Evolutionary conservation across 2,329 filamentous ascomycete genomes (phyloP).

Genomic region (Apiospora kogelbergensis): DNA sequence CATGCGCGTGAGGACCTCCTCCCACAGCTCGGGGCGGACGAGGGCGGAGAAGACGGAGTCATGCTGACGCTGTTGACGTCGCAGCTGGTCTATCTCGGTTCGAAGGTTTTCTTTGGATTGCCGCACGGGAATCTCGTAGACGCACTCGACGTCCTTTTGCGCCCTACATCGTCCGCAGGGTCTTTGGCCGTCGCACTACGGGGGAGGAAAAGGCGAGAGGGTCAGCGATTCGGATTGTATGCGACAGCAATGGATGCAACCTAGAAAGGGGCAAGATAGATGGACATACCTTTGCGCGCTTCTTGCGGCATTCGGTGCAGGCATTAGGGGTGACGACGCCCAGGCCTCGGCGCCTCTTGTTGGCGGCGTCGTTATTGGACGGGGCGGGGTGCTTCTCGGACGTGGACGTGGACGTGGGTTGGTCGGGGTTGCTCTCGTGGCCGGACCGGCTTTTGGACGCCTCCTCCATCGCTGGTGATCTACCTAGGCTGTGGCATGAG

Average conservation of each 20-base stretch:
- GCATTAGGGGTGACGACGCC: conserved; percentile 61
- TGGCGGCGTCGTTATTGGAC: conserved; percentile 25
- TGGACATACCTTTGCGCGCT: conserved; percentile 55
- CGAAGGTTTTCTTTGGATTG: conserved; percentile 64
- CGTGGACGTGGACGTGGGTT: conserved; percentile 24
- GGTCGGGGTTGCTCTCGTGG: conserved; percentile 23
- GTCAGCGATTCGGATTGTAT: background rate
- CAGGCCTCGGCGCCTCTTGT: conserved; percentile 54
- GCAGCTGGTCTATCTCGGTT: conserved; percentile 58
- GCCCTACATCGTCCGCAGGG: conserved; percentile 56
- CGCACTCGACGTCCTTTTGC: conserved; percentile 55
- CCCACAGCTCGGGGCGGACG: conserved; percentile 48
- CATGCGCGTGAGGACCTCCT: conserved; percentile 54
- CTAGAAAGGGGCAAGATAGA: background rate
- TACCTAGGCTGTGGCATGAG: background rate
- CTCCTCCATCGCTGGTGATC: conserved; percentile 28
- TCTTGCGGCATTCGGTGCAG: conserved; percentile 62
- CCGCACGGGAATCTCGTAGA: conserved; percentile 63
- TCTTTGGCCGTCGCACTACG: conserved; percentile 57
- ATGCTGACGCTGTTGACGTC: conserved; percentile 52
- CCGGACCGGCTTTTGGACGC: conserved; percentile 24
- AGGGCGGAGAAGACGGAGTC: conserved; percentile 58
- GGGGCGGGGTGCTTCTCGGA: conserved; percentile 22
- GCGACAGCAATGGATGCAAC: background rate
- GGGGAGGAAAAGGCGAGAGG: background rate